phyloP scores from a whole-genome alignment of 768 basidiomycete genomes.

The Mycena vulgaris region DNA sequence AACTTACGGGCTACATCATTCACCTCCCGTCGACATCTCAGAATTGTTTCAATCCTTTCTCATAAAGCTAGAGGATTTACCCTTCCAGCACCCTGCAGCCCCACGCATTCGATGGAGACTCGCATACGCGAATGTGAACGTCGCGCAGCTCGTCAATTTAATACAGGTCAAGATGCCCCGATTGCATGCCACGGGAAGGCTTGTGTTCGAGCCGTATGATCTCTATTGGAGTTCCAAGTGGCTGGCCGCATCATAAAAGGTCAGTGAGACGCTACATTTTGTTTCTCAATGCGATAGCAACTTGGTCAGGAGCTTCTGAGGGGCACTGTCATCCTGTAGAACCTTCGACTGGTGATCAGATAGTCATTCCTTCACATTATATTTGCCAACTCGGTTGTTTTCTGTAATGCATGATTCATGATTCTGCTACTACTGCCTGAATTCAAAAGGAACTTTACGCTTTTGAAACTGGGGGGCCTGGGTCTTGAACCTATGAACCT shows the following conservation, averaged over 20 bases:
- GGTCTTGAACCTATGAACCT: too few relatives aligned
- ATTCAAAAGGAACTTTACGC: too few relatives aligned
- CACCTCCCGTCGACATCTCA: constrained; percentile 6
- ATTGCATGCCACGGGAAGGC: constrained; percentile 11
- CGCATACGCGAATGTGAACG: constrained; percentile 11
- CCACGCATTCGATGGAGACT: constrained; percentile 18
- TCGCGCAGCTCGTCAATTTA: constrained; percentile 5
- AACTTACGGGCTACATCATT: not conserved
- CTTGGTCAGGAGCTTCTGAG: too few relatives aligned
- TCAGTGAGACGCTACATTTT: not conserved
- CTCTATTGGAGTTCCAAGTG: not conserved
- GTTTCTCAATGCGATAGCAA: too few relatives aligned
- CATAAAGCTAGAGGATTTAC: constrained; percentile 8
- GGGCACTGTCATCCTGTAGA: too few relatives aligned
- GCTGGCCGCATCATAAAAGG: constrained; percentile 2
- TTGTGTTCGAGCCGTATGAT: constrained; percentile 10
- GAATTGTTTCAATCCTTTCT: constrained; percentile 7
- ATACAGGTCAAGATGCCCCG: constrained; percentile 14
- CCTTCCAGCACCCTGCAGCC: constrained; percentile 2
- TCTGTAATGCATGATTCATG: too few relatives aligned
- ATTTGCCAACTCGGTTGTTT: too few relatives aligned
- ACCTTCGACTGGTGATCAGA: too few relatives aligned
- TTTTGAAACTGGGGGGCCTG: too few relatives aligned
- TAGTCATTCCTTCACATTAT: too few relatives aligned
- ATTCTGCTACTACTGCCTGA: too few relatives aligned